Percentiles rank a stretch among this genome's conserved stretches.
These are phyloP conservation scores for Leishmania mexicana DNA, from an alignment of 208 protist species.

Conservation along the genomic window DNA sequence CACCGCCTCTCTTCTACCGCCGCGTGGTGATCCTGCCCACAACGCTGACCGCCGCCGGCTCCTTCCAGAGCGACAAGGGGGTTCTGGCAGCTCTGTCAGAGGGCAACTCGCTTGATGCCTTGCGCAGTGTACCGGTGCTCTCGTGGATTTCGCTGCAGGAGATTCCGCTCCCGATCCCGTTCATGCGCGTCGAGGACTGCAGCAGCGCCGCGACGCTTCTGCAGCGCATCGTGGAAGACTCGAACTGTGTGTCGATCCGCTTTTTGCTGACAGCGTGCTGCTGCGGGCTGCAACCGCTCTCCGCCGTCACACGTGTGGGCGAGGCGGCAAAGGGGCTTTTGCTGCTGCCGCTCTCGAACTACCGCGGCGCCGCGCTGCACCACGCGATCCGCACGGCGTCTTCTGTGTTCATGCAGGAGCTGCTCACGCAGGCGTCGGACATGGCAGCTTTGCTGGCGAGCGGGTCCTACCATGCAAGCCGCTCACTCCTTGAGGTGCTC, in stretches of 20 bases:
- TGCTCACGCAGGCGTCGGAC: conserved; percentile 32
- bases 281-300: conserved; percentile 60
- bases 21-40: conserved; percentile 55
- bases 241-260: conserved; percentile 37
- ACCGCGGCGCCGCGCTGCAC: conserved; percentile 31
- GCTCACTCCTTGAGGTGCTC: conserved; percentile 30
- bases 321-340: conserved; percentile 46
- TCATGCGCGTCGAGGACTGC: conserved; percentile 37
- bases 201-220: conserved; percentile 25
- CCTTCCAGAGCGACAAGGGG: conserved; percentile 52
- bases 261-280: conserved; percentile 49
- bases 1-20: conserved; percentile 61
- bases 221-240: conserved; percentile 38
- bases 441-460: conserved; percentile 36
- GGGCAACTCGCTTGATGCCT: conserved; percentile 26
- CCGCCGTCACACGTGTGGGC: conserved; percentile 48
- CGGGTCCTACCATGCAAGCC: conserved; percentile 35
- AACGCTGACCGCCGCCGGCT: conserved; percentile 52
- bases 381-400: conserved; percentile 40
- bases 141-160: conserved; percentile 40
- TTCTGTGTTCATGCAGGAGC: conserved; percentile 35
- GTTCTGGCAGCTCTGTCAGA: conserved; percentile 25
- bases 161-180: conserved; percentile 39
- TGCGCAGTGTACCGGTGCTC: conserved; percentile 42
- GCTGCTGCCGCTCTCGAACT: conserved; percentile 50